Percentiles rank a stretch among this genome's conserved stretches.
Conservation (phyloP, 768 basidiomycete species). For the Lepiota brunneoincarnata region DNA sequence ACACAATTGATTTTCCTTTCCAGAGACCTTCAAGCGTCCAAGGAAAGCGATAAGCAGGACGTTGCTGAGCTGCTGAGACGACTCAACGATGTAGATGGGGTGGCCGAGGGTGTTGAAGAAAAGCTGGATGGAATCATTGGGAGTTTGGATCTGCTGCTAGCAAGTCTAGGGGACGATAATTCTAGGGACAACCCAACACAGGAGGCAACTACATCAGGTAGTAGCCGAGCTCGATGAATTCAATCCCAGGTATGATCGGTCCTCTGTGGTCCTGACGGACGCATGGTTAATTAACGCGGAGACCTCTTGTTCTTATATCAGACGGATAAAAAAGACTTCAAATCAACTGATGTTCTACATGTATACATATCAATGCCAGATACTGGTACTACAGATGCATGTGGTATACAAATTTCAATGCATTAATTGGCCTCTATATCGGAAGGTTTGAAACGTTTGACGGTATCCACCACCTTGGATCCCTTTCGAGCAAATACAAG, state of each 20-base stretch:
- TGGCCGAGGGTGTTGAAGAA: slow-evolving; percentile 61
- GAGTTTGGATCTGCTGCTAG: slow-evolving; percentile 54
- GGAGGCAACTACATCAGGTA: not conserved
- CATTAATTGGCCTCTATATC: slow-evolving; percentile 17
- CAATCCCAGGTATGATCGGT: no score
- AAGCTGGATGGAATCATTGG: slow-evolving; percentile 60
- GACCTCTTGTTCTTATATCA: no score
- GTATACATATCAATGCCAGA: slow-evolving; percentile 2
- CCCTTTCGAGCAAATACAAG: slow-evolving; percentile 84
- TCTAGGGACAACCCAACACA: not conserved
- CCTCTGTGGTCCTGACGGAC: no score
- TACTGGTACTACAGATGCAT: slow-evolving; percentile 9
- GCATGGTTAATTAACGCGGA: no score
- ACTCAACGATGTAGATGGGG: slow-evolving; percentile 53
- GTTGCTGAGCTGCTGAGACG: slow-evolving; percentile 51
- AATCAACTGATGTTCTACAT: not conserved
- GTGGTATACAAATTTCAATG: slow-evolving; percentile 9
- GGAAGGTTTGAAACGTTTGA: slow-evolving; percentile 57
- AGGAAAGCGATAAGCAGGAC: slow-evolving; percentile 31
- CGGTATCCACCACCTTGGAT: slow-evolving; percentile 76
- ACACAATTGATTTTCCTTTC: slow-evolving; percentile 21
- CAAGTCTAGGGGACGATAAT: slow-evolving; percentile 32
- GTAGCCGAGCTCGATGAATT: not conserved
- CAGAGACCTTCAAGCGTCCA: not conserved
- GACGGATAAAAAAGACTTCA: no score